Conservation (phyloP, 768 basidiomycete species). For the Termitomyces sp. region DNA sequence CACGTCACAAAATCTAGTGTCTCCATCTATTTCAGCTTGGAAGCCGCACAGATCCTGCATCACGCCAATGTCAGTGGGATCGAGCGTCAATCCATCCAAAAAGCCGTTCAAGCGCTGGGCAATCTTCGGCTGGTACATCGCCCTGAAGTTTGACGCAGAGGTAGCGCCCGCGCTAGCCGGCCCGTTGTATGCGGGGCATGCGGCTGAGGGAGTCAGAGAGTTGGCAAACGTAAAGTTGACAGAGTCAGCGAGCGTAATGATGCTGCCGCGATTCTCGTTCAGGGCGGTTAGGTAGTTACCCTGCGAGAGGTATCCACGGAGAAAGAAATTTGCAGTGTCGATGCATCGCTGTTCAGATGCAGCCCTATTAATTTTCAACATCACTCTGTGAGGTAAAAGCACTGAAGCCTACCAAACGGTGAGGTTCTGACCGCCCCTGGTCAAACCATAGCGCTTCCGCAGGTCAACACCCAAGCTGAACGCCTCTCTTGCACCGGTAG, state of each 20-base stretch:
- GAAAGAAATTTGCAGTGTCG: constrained; percentile 34
- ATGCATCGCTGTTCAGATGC: constrained; percentile 35
- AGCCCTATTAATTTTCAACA: constrained; percentile 21
- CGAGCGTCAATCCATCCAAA: constrained; percentile 28
- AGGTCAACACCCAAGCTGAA: constrained; percentile 34
- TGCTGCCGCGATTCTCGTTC: constrained; percentile 25
- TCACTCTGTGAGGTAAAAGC: too few species aligned
- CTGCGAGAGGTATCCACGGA: constrained; percentile 35
- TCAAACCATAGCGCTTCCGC: constrained; percentile 33
- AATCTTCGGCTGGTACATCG: constrained; percentile 25
- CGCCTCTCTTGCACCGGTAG: constrained; percentile 32
- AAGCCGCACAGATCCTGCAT: constrained; percentile 43
- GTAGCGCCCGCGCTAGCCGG: constrained; percentile 22
- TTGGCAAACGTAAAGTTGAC: constrained; percentile 36
- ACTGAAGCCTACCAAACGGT: constrained; percentile 35
- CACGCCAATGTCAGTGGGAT: constrained; percentile 28
- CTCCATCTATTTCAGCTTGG: constrained; percentile 28
- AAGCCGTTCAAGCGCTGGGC: constrained; percentile 29
- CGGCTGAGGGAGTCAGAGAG: constrained; percentile 34
- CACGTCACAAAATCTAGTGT: constrained; percentile 34
- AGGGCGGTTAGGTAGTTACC: constrained; percentile 30
- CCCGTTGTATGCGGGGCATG: constrained; percentile 29
- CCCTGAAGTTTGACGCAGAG: constrained; percentile 23
- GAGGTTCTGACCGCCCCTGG: constrained; percentile 31
- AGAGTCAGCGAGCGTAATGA: constrained; percentile 33